Evolutionary conservation across 495 filamentous ascomycete species (phyloP).

Genomic region (Penicillium coprophilum): DNA sequence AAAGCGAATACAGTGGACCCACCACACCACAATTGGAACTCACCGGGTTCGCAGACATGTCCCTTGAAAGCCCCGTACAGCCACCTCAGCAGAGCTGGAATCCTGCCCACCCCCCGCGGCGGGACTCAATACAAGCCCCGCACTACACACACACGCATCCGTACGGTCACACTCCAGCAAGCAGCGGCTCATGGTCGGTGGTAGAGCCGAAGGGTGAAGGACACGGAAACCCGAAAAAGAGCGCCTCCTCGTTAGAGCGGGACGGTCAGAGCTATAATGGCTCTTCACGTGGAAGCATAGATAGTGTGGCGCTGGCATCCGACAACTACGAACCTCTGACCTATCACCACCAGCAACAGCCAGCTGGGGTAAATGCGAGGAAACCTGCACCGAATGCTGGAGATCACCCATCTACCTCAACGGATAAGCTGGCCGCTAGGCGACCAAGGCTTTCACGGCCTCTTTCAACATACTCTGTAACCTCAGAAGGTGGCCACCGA

Average conservation of each 20-base stretch:
- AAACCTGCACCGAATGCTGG: constrained; percentile 16
- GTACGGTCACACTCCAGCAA: constrained; percentile 38
- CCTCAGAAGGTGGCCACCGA: constrained; percentile 61
- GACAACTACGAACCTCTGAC: constrained; percentile 49
- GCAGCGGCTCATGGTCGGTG: constrained; percentile 45
- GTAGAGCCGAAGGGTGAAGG: constrained; percentile 34
- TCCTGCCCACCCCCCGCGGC: constrained; percentile 44
- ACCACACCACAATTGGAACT: constrained; percentile 27
- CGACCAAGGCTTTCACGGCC: constrained; percentile 62
- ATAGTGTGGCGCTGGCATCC: constrained; percentile 34
- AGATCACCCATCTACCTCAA: constrained; percentile 31
- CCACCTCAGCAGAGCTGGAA: constrained; percentile 43
- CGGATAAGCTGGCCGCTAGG: constrained; percentile 58
- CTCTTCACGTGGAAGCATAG: constrained; percentile 43
- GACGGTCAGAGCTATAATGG: constrained; percentile 28
- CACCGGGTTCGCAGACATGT: constrained; percentile 30
- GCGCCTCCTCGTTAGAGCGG: constrained; percentile 29
- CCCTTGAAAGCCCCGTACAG: constrained; percentile 36
- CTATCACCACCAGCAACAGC: constrained; percentile 51
- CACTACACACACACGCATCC: constrained; percentile 16
- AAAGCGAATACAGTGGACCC: constrained; percentile 29
- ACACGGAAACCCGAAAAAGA: constrained; percentile 24
- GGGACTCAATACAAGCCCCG: constrained; percentile 32
- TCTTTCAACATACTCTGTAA: constrained; percentile 67
- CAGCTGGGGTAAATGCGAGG: constrained; percentile 12